Conservation (phyloP, 257 asterid genomes). For the Anisodus tanguticus region DNA sequence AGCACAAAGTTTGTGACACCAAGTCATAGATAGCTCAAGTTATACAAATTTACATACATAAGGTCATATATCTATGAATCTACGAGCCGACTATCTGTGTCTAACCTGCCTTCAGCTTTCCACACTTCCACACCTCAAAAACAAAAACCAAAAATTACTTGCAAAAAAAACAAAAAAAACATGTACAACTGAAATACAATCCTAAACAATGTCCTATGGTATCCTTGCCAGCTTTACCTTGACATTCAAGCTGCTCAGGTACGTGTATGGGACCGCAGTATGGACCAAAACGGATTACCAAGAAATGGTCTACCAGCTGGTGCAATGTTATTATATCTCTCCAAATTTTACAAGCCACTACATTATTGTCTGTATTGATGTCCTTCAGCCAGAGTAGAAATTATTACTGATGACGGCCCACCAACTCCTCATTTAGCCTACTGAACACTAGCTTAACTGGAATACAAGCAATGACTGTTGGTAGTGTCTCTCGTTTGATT, state of each 20-base stretch:
- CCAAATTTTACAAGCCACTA: constrained; percentile 20
- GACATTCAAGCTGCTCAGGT: constrained; percentile 16
- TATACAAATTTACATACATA: constrained; percentile 20
- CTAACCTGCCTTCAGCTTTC: constrained; percentile 17
- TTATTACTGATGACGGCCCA: constrained; percentile 65
- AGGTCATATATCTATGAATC: background rate
- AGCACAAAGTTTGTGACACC: background rate
- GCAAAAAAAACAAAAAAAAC: no score
- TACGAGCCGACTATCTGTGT: background rate
- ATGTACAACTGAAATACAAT: constrained; percentile 23
- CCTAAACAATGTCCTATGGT: constrained; percentile 8
- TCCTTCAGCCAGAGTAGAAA: constrained; percentile 26
- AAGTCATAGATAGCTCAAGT: background rate
- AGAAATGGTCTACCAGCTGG: background rate
- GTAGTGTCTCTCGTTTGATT: constrained; percentile 54
- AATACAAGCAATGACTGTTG: constrained; percentile 75
- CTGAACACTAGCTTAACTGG: constrained; percentile 95
- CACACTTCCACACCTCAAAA: background rate
- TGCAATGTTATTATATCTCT: background rate
- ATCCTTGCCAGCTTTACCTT: constrained; percentile 5
- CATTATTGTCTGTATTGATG: constrained; percentile 33
- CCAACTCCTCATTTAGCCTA: constrained; percentile 85
- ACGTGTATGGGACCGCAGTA: background rate
- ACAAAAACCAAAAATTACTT: background rate
- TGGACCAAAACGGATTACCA: background rate